Percentiles rank a stretch among this genome's conserved stretches.
Conservation (phyloP, 345 rosid species). For the Rhodomyrtus tomentosa region DNA sequence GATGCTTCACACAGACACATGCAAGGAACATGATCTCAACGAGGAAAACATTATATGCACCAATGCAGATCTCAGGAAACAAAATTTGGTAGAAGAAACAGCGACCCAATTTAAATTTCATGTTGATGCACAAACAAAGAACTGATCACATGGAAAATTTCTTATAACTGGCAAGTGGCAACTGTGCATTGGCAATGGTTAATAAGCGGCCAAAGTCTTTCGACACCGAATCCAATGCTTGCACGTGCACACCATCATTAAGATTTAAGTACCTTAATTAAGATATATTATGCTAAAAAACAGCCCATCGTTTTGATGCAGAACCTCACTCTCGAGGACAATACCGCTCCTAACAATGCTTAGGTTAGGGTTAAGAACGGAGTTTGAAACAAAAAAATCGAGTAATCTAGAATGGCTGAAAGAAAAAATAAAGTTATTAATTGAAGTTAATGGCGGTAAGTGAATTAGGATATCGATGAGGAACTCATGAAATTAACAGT, state of each 20-base stretch:
- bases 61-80: neutral
- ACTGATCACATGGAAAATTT: neutral
- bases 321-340: slow-evolving; percentile 8
- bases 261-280: neutral
- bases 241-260: neutral
- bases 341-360: neutral
- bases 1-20: neutral
- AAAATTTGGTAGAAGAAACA: neutral
- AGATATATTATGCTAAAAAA: neutral
- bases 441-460: neutral
- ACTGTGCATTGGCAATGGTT: neutral
- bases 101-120: neutral
- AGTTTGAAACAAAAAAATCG: neutral
- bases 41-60: neutral
- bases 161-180: neutral
- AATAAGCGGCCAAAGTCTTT: neutral
- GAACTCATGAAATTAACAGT: neutral
- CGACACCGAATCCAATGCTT: neutral
- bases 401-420: neutral
- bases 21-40: neutral
- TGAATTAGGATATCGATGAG: neutral
- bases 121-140: neutral
- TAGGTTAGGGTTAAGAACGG: neutral
- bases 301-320: slow-evolving; percentile 16
- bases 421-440: neutral